Evolutionary conservation across 169 alveolate species (phyloP), one percentile per base, ranked within the genome.

Genomic region (Plasmodium fragile): DNA sequence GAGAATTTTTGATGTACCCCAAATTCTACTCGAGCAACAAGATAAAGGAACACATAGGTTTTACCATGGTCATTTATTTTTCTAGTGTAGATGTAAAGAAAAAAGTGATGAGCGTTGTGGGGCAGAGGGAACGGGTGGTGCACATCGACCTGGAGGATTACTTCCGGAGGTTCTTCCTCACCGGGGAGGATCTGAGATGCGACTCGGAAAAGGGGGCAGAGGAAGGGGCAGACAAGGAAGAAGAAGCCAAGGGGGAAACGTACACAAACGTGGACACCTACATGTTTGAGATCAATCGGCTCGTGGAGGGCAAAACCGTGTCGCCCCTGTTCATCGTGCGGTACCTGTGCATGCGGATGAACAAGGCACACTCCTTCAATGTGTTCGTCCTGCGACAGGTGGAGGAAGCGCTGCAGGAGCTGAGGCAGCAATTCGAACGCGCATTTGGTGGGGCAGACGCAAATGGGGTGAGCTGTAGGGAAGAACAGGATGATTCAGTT

Each of bases 261-360:
- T n/a, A 11, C 41, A 18, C 41, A 34, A 71, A 18, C 41, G 52
- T 49, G 5, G 93, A 84, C 22, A 11, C 70, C 18, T 65, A 89
- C 70, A 16, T 89, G 49, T 89, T 89, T 43, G 85, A 89, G 52
- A 22, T 78, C 2, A 78, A 89, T 13, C 72, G 89, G 13, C 43
- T 89, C 22, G 8, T 89, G 22, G 79, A 78, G 49, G 94, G 94
- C 0, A 43, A 78, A 39, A 7, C 11, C 5, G 32, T 89, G 5
- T 89, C 94, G 28, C 52, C 81, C 11, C 34, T 89, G 13, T 79
- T 89, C 71, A 89, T 89, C 10, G 94, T 89, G 11, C 59, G 94
- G 71, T 65, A 89, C 81, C 65, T 89, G 18, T 89, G 94, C 55
- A 78, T 77, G 69, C 43, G 52, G 22, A 89, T 89, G 90, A 72